Conservation (phyloP, 163 green algal genomes). For the Scenedesmus sp. region DNA sequence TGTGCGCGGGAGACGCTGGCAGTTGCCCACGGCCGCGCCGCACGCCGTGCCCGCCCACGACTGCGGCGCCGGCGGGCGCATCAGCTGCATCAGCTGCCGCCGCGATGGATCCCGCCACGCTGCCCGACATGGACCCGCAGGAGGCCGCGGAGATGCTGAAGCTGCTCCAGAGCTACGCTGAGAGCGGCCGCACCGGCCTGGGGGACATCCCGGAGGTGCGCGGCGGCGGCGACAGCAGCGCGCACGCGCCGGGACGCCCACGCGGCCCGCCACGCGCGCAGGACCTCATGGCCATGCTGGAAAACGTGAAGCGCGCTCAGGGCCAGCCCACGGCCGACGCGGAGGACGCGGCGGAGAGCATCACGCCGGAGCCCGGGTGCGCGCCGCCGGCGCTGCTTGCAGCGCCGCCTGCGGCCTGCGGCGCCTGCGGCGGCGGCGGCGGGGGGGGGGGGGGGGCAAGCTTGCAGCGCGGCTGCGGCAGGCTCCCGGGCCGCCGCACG, state of each 20-base stretch:
- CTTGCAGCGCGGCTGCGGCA: background rate
- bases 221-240: background rate
- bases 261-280: constrained; percentile 28
- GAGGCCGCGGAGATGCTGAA: constrained; percentile 28
- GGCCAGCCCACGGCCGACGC: constrained; percentile 42
- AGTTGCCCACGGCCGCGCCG: no score
- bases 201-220: constrained; percentile 25
- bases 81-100: no score
- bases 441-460: no score
- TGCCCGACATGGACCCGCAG: constrained; percentile 7
- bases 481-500: background rate
- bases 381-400: background rate
- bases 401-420: background rate
- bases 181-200: constrained; percentile 16
- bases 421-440: background rate
- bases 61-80: no score
- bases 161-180: constrained; percentile 29
- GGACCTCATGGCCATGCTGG: constrained; percentile 52
- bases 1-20: no score
- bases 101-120: no score
- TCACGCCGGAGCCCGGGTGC: constrained; percentile 59
- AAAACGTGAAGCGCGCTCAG: constrained; percentile 59
- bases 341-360: constrained; percentile 52
- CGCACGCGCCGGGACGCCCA: no score
- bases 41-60: no score